Conservation (phyloP, 495 filamentous ascomycete species). For the Tricharina praecox region DNA sequence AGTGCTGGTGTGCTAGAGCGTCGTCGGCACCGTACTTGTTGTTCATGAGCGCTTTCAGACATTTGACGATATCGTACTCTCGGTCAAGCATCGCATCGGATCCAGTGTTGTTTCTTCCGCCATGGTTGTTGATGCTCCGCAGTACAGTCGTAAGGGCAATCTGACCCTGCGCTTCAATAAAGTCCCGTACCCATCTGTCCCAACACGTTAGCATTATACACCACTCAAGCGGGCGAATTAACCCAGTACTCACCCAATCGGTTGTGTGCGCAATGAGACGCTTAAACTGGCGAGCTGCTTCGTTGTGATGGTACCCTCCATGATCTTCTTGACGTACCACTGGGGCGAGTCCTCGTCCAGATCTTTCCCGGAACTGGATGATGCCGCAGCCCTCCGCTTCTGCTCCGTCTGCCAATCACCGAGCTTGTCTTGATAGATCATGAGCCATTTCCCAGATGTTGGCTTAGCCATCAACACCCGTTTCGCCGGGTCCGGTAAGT, state of each 20-base stretch:
- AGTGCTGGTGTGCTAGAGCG: slow-evolving; percentile 76
- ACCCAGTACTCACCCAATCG: slow-evolving; percentile 47
- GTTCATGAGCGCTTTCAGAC: slow-evolving; percentile 93
- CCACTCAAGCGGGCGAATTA: neutral
- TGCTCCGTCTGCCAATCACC: slow-evolving; percentile 88
- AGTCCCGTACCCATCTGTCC: slow-evolving; percentile 72
- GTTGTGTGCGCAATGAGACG: slow-evolving; percentile 87
- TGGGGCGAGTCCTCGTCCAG: slow-evolving; percentile 93
- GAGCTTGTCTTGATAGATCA: slow-evolving; percentile 87
- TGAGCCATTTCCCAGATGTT: slow-evolving; percentile 86
- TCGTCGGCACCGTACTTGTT: slow-evolving; percentile 98
- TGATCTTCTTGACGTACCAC: slow-evolving; percentile 93
- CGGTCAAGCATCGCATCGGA: slow-evolving; percentile 43
- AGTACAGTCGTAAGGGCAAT: slow-evolving; percentile 90
- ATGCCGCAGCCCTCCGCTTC: slow-evolving; percentile 59
- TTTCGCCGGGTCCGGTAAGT: slow-evolving; percentile 84
- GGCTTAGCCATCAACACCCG: slow-evolving; percentile 92
- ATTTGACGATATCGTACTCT: slow-evolving; percentile 96
- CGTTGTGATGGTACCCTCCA: slow-evolving; percentile 83
- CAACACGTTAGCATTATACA: slow-evolving; percentile 8
- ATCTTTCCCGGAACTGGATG: slow-evolving; percentile 38
- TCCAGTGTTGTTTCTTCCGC: slow-evolving; percentile 48
- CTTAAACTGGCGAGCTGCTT: slow-evolving; percentile 83
- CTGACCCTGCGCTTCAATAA: slow-evolving; percentile 94
- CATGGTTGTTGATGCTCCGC: slow-evolving; percentile 69